phyloP scores from a whole-genome alignment of 2,329 filamentous ascomycete species.

The Aspergillus phoenicis region DNA sequence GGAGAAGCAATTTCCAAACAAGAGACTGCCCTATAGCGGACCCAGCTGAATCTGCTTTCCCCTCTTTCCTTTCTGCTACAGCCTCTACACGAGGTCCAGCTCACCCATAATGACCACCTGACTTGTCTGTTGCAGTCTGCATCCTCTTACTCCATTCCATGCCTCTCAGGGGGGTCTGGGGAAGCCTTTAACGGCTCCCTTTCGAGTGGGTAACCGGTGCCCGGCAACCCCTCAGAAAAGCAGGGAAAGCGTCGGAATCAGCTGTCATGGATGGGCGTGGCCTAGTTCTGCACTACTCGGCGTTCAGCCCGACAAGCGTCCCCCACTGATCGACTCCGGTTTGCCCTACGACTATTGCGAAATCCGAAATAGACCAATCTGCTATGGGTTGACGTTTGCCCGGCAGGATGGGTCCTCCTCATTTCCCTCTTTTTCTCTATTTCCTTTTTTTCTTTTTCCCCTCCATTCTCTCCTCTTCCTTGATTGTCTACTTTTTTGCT shows the following conservation, averaged over 20 bases:
- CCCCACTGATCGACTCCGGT: slow-evolving; percentile 11
- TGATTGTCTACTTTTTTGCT: background rate
- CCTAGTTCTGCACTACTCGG: slow-evolving; percentile 3
- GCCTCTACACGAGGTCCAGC: background rate
- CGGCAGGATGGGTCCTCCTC: background rate
- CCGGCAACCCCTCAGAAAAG: background rate
- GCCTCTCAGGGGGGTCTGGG: background rate
- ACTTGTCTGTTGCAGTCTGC: background rate
- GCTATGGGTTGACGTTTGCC: background rate
- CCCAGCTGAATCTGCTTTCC: background rate
- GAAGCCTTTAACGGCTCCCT: background rate
- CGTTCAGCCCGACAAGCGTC: slow-evolving; percentile 7
- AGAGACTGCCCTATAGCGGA: background rate
- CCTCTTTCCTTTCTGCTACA: background rate
- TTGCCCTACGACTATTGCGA: slow-evolving; percentile 6
- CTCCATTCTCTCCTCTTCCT: slow-evolving; percentile 6
- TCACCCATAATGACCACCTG: background rate
- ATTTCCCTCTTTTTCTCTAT: background rate
- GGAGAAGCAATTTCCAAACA: background rate
- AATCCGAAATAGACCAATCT: slow-evolving; percentile 2
- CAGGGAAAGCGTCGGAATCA: background rate
- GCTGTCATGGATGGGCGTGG: background rate
- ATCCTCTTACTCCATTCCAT: background rate
- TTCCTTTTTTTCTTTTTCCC: slow-evolving; percentile 1
- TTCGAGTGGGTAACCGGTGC: background rate